A percentile compares a stretch with the other conserved stretches of the same genome.
phyloP scores from a whole-genome alignment of 2,329 filamentous ascomycete genomes.

The Trichoderma brevicompactum region DNA sequence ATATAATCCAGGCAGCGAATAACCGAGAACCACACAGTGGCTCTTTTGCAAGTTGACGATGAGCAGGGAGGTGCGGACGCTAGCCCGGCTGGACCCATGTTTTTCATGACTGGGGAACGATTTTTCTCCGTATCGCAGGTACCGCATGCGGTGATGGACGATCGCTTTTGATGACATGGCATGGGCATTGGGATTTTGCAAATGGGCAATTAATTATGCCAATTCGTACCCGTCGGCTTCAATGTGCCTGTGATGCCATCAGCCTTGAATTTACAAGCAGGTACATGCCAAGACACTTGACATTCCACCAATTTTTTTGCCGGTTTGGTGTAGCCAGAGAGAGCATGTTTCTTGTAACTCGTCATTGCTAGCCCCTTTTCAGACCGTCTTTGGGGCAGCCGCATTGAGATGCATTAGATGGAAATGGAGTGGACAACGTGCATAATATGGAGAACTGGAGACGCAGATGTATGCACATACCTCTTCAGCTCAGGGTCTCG shows the following conservation, averaged over 20 bases:
- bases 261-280: background rate
- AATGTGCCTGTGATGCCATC: background rate
- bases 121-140: slow-evolving; percentile 23
- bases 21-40: slow-evolving; percentile 20
- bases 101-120: background rate
- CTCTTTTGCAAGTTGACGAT: background rate
- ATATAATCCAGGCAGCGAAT: slow-evolving; percentile 1
- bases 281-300: no score
- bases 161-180: background rate
- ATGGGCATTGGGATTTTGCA: no score
- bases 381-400: background rate
- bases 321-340: no score
- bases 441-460: slow-evolving; percentile 14
- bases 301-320: no score
- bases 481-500: slow-evolving; percentile 18
- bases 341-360: no score
- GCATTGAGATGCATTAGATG: slow-evolving; percentile 2
- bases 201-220: background rate
- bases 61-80: slow-evolving; percentile 17
- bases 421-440: slow-evolving; percentile 2
- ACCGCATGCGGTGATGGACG: slow-evolving; percentile 8
- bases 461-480: background rate
- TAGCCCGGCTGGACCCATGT: slow-evolving; percentile 15
- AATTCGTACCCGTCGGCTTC: background rate
- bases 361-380: no score